Evolutionary conservation across 148 eudicot species (phyloP).

Genomic region (Vaccinium darrowii): DNA sequence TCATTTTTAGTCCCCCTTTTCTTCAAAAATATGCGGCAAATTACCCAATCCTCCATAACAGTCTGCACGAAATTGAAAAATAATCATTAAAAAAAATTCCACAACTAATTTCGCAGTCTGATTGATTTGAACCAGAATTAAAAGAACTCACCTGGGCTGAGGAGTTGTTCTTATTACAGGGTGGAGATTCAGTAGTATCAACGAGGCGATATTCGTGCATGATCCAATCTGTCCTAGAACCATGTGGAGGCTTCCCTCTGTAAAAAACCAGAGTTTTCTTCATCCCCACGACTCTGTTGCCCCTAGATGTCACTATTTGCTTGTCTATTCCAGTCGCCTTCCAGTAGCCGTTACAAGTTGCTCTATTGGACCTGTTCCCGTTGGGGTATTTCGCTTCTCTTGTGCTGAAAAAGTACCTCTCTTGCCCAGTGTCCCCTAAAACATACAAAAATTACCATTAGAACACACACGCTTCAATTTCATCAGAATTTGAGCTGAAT

Average conservation of each 20-base stretch:
- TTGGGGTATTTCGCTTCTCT: slow-evolving; percentile 89
- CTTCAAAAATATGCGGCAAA: slow-evolving; percentile 83
- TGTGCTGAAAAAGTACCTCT: slow-evolving; percentile 90
- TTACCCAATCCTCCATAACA: slow-evolving; percentile 63
- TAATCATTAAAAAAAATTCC: background rate
- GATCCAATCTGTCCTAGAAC: slow-evolving; percentile 83
- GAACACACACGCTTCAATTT: background rate
- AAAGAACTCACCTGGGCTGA: slow-evolving; percentile 30
- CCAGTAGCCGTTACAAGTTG: slow-evolving; percentile 88
- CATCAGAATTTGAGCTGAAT: background rate
- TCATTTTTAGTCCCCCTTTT: slow-evolving; percentile 52
- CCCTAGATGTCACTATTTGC: slow-evolving; percentile 37
- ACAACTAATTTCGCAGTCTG: background rate
- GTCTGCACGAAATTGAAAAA: slow-evolving; percentile 11
- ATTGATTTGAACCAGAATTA: background rate
- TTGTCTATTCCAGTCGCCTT: slow-evolving; percentile 91
- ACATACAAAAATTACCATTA: background rate
- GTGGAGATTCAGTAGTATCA: background rate
- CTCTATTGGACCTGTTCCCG: slow-evolving; percentile 90
- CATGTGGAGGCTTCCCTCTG: slow-evolving; percentile 85
- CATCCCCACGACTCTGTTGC: slow-evolving; percentile 60
- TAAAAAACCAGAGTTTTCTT: slow-evolving; percentile 93
- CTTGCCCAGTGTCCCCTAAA: slow-evolving; percentile 63
- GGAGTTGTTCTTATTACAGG: slow-evolving; percentile 12
- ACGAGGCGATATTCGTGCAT: slow-evolving; percentile 91